A percentile compares a stretch with the other conserved stretches of the same genome.
phyloP scores from a whole-genome alignment of 805 yeast species.

The Ogataea pilisensis region DNA sequence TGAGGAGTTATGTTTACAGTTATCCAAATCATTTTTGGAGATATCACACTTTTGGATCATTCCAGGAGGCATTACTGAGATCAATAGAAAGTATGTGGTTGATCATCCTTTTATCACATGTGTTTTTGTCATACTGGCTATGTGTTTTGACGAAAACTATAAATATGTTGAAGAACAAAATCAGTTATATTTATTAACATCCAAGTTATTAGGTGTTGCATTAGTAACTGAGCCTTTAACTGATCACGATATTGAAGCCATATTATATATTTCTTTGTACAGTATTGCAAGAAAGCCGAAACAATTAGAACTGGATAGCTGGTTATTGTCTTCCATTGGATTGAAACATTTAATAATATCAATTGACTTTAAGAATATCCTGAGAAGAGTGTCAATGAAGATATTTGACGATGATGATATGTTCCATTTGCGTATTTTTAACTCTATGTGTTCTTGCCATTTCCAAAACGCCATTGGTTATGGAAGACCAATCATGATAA shows the following conservation, averaged over 20 bases:
- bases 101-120: slow-evolving; percentile 53
- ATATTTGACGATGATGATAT: slow-evolving; percentile 35
- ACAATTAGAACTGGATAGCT: slow-evolving; percentile 48
- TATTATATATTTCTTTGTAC: slow-evolving; percentile 50
- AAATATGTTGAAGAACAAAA: slow-evolving; percentile 46
- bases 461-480: slow-evolving; percentile 47
- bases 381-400: slow-evolving; percentile 30
- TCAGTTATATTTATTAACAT: slow-evolving; percentile 43
- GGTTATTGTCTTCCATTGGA: slow-evolving; percentile 51
- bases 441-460: slow-evolving; percentile 48
- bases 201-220: slow-evolving; percentile 45
- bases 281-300: slow-evolving; percentile 51
- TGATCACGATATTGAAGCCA: slow-evolving; percentile 59
- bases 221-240: slow-evolving; percentile 48
- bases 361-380: slow-evolving; percentile 40
- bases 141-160: slow-evolving; percentile 52
- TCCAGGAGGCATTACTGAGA: slow-evolving; percentile 54
- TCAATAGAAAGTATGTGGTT: slow-evolving; percentile 41
- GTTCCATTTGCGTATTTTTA: slow-evolving; percentile 51
- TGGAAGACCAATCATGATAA: slow-evolving; percentile 42
- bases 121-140: slow-evolving; percentile 49
- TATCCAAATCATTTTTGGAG: slow-evolving; percentile 45
- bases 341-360: slow-evolving; percentile 45
- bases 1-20: slow-evolving; percentile 38
- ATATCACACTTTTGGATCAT: slow-evolving; percentile 59